Percentiles rank a stretch among this genome's conserved stretches.
These are phyloP conservation scores for Epithemia pelagica DNA, from an alignment of 108 stramenopile genomes.

Conservation along the genomic window DNA sequence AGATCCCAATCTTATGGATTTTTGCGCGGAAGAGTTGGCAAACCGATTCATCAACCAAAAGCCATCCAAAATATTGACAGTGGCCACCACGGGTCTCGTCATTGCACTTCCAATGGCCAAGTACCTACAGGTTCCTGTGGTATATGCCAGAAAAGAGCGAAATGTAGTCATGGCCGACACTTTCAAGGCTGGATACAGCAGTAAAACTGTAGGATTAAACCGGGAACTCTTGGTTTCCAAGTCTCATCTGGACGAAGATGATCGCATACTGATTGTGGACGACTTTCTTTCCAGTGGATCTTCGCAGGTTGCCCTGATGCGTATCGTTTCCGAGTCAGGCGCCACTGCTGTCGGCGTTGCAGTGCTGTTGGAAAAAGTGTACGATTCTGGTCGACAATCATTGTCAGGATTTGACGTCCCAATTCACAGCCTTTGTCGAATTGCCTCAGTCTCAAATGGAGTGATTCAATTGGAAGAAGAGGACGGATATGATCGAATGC, in stretches of 20 bases:
- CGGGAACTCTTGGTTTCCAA: constrained; percentile 77
- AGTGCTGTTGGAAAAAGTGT: constrained; percentile 78
- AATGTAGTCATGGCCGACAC: constrained; percentile 85
- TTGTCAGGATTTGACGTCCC: constrained; percentile 74
- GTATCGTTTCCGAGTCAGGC: constrained; percentile 72
- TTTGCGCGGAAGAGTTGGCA: constrained; percentile 68
- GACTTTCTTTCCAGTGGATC: constrained; percentile 85
- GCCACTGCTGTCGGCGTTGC: constrained; percentile 77
- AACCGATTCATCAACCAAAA: constrained; percentile 49
- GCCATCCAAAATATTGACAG: constrained; percentile 82
- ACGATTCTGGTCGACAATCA: constrained; percentile 69
- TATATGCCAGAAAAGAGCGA: constrained; percentile 86
- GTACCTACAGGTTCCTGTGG: constrained; percentile 74
- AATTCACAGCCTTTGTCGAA: constrained; percentile 57
- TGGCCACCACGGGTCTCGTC: constrained; percentile 85
- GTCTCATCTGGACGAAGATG: constrained; percentile 60
- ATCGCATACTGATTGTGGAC: constrained; percentile 84
- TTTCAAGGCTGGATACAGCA: constrained; percentile 63
- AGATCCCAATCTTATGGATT: constrained; percentile 85
- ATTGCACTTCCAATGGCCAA: constrained; percentile 84
- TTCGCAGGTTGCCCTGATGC: constrained; percentile 77
- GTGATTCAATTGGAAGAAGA: constrained; percentile 71
- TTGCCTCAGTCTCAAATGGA: constrained; percentile 65
- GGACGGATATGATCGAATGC: constrained; percentile 68
- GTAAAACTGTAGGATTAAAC: constrained; percentile 74